phyloP scores from a whole-genome alignment of 805 yeast species.

The Yamadazyma laniorum region DNA sequence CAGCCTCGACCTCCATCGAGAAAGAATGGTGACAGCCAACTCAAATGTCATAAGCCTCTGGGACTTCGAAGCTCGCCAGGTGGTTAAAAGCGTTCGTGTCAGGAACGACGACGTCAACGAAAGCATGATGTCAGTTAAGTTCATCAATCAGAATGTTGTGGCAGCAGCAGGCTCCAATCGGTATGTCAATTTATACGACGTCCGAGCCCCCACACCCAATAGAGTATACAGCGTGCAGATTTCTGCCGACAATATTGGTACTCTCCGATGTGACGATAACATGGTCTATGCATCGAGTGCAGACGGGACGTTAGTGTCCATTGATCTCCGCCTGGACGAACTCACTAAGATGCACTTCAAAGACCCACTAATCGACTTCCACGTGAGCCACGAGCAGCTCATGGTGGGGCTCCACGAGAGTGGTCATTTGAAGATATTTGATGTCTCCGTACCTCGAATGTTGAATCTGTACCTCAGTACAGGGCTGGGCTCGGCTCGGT shows the following conservation, averaged over 20 bases:
- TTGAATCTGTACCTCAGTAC: conserved; percentile 8
- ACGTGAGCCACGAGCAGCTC: conserved; percentile 1
- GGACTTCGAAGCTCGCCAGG: conserved; percentile 18
- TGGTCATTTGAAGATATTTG: conserved; percentile 10
- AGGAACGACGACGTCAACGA: conserved; percentile 12
- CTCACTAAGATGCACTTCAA: conserved; percentile 12
- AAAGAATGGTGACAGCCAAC: conserved; percentile 6
- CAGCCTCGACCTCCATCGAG: neutral
- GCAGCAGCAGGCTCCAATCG: conserved; percentile 27
- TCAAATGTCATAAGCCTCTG: conserved; percentile 18
- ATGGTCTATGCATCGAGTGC: conserved; percentile 20
- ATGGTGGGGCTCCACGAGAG: conserved; percentile 7
- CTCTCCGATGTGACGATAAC: conserved; percentile 11
- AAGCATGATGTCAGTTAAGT: conserved; percentile 20
- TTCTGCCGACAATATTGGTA: conserved; percentile 25
- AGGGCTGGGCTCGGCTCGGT: neutral
- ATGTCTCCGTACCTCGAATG: conserved; percentile 1
- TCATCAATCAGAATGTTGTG: conserved; percentile 19
- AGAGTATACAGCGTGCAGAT: conserved; percentile 18
- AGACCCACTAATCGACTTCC: conserved; percentile 10
- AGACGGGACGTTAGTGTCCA: conserved; percentile 19
- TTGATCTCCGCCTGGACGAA: conserved; percentile 24
- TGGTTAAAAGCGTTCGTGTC: conserved; percentile 1
- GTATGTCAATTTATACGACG: conserved; percentile 23
- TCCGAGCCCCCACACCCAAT: conserved; percentile 11